Conservation (phyloP, 176 grass and related monocot species). For the Carex parvula region DNA sequence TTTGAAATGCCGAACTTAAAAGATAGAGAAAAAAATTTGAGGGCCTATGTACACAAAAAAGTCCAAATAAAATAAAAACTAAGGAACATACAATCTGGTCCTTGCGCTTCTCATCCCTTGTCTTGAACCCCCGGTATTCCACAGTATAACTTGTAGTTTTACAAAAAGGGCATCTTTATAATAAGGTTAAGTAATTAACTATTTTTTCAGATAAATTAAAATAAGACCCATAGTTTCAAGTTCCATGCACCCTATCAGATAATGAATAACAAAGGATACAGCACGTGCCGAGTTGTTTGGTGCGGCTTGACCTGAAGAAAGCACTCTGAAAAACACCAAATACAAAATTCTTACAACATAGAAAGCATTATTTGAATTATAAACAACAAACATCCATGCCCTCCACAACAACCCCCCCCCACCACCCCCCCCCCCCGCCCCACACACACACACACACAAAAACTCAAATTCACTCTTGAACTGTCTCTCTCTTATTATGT, state of each 20-base stretch:
- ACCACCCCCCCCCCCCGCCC: too few relatives aligned
- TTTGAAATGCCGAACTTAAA: not conserved
- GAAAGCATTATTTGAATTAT: not conserved
- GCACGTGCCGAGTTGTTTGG: conserved; percentile 48
- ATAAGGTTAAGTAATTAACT: conserved; percentile 37
- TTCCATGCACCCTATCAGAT: not conserved
- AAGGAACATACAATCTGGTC: conserved; percentile 78
- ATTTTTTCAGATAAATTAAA: conserved; percentile 6
- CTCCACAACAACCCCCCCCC: not conserved
- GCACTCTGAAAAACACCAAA: conserved; percentile 53
- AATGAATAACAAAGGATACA: conserved; percentile 59
- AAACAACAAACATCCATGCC: not conserved
- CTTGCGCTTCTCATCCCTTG: conserved; percentile 82
- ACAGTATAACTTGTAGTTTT: conserved; percentile 76
- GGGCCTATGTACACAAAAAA: not conserved
- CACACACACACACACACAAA: too few relatives aligned
- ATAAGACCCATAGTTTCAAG: not conserved
- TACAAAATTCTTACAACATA: conserved; percentile 1
- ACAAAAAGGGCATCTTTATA: conserved; percentile 75
- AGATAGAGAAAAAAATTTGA: not conserved
- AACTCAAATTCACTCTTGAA: not conserved
- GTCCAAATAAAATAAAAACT: not conserved
- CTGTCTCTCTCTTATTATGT: not conserved
- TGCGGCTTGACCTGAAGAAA: conserved; percentile 93
- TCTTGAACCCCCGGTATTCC: conserved; percentile 79